Conservation (phyloP, 2,329 filamentous ascomycete genomes). For the Parastagonospora nodorum region DNA sequence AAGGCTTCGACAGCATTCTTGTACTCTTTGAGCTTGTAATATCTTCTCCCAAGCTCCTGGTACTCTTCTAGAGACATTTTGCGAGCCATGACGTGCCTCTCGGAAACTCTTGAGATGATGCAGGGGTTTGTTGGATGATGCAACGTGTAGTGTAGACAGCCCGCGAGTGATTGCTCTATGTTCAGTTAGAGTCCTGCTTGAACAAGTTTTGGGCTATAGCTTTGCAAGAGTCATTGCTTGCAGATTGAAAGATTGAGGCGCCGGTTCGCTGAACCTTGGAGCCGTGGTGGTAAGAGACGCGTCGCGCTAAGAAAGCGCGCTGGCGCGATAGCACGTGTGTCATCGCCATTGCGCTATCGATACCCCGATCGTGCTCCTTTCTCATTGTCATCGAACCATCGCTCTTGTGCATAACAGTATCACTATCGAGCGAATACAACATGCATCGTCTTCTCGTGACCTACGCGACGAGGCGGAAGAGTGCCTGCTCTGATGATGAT, state of each 20-base stretch:
- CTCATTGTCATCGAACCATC: too few species aligned
- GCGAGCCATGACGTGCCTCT: slow-evolving; percentile 1
- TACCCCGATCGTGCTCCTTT: not conserved
- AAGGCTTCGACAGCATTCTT: slow-evolving; percentile 42
- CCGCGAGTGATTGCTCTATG: too few species aligned
- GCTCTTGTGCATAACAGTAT: not conserved
- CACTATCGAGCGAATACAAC: not conserved
- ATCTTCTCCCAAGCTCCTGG: slow-evolving; percentile 40
- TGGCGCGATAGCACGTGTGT: slow-evolving; percentile 1
- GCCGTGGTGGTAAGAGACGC: not conserved
- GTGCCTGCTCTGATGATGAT: too few species aligned
- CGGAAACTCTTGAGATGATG: not conserved
- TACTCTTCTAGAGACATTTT: slow-evolving; percentile 42
- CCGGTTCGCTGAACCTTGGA: not conserved
- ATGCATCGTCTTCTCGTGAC: too few species aligned
- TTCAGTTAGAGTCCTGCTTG: too few species aligned
- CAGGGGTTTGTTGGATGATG: not conserved
- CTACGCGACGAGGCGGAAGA: too few species aligned
- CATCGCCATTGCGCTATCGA: not conserved
- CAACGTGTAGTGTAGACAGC: not conserved
- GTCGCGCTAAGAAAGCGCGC: not conserved
- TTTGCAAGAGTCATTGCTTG: not conserved
- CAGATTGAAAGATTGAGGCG: not conserved
- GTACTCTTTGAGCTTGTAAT: slow-evolving; percentile 45
- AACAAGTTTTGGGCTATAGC: too few species aligned